Base-by-base conservation (phyloP, 2,329 filamentous ascomycete genomes). In the Sporothrix pallida region DNA sequence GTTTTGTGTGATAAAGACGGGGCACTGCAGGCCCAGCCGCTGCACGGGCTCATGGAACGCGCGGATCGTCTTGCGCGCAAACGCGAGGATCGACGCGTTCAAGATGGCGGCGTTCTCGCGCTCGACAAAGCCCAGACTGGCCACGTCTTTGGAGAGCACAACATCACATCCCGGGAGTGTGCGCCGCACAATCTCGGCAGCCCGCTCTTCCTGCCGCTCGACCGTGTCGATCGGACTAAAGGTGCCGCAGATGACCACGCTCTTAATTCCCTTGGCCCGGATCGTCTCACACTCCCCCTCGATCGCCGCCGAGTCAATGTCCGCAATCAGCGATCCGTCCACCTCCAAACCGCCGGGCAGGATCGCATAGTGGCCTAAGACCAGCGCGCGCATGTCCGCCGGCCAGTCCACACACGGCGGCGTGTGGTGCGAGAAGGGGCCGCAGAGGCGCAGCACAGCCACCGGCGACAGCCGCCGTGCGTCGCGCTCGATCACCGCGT, bases 81-180 rank as follows among this genome's bases (percentile, higher is more conserved):
- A 90, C 0, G 83, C 78, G 12, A 90, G 81, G 48, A 91, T 89
- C 1, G 88, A 86, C 0, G 89, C 89, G 76, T 92, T 91, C 23
- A 92, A 81, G 20, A 91, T 89, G 1, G 88, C 86, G 0, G 89
- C 89, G 77, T 91, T 91, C 79, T 91, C 90, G 52, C 90, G 83
- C 80, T 90, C 89, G 8, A 90, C 80, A 71, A 89, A 88, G 54
- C 82, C 87, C 12, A 87, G 79, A 75, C 84, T 88, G 15, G 86
- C 87, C 2, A 88, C 85, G 15, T 87, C 84, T 69, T 84, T 84
- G 10, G 86, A 87, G 70, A 83, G 83, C 2, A 88, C 85, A 2
- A 89, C 82, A 71, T 87, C 82, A 68, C 79, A 81, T 0, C 79
- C 83, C 0, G 83, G 82, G 0, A 86, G 78, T 58, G 82, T 81